A percentile compares a stretch with the other conserved stretches of the same genome.
These are phyloP conservation scores for Hypseocharis bilobata DNA, from an alignment of 441 rosid species.

Conservation along the genomic window DNA sequence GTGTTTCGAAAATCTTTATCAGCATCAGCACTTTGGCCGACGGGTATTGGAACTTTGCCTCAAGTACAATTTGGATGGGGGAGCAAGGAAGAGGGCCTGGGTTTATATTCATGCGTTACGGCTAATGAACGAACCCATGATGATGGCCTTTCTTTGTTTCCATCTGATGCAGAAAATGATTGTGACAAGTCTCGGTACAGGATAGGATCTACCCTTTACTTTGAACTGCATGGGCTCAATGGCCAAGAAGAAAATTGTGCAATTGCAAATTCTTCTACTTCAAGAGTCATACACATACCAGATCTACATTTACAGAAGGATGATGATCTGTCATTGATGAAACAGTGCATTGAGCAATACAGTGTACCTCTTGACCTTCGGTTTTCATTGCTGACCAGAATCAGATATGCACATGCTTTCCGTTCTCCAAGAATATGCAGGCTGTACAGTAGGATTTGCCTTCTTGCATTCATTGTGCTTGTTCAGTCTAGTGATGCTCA, in stretches of 20 bases:
- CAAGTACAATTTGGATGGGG: no score
- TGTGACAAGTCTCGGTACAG: slow-evolving; percentile 52
- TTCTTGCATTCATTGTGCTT: slow-evolving; percentile 89
- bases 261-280: slow-evolving; percentile 30
- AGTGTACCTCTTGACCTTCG: slow-evolving; percentile 67
- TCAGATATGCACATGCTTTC: slow-evolving; percentile 90
- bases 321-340: slow-evolving; percentile 75
- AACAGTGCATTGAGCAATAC: slow-evolving; percentile 72
- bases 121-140: slow-evolving; percentile 84
- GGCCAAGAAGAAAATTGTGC: slow-evolving; percentile 36
- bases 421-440: slow-evolving; percentile 81
- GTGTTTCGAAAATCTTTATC: no score
- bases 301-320: slow-evolving; percentile 79
- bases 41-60: no score
- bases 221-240: slow-evolving; percentile 69
- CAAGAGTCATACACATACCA: slow-evolving; percentile 62
- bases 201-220: slow-evolving; percentile 85
- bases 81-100: slow-evolving; percentile 98
- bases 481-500: slow-evolving; percentile 93
- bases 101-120: slow-evolving; percentile 79
- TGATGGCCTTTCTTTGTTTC: slow-evolving; percentile 78
- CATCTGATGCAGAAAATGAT: slow-evolving; percentile 56
- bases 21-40: no score
- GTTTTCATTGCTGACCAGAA: slow-evolving; percentile 76
- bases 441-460: slow-evolving; percentile 83